Conservation (phyloP, 345 rosid genomes). For the Fremontodendron californicum region DNA sequence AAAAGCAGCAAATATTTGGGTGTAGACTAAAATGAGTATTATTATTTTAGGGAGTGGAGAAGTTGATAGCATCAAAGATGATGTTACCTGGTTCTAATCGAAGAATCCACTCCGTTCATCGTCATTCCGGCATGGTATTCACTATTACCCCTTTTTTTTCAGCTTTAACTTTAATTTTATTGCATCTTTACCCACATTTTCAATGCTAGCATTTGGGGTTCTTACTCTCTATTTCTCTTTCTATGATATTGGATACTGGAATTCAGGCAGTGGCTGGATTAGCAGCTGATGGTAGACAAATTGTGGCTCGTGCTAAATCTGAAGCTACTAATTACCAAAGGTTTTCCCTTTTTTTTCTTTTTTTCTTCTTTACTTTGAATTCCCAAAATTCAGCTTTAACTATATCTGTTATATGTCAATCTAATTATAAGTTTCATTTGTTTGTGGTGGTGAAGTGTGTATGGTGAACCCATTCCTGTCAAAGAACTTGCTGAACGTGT, state of each 20-base stretch:
- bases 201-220: neutral
- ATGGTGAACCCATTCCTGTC: conserved; percentile 87
- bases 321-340: conserved; percentile 88
- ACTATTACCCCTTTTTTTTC: neutral
- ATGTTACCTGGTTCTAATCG: conserved; percentile 94
- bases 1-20: neutral
- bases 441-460: conserved; percentile 45
- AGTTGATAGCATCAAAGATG: conserved; percentile 96
- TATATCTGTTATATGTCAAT: neutral
- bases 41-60: conserved; percentile 86
- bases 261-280: conserved; percentile 95
- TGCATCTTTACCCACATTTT: neutral
- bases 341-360: conserved; percentile 36
- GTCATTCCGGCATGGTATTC: conserved; percentile 91
- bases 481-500: conserved; percentile 95
- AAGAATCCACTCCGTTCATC: conserved; percentile 92
- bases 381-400: neutral
- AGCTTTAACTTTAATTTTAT: neutral
- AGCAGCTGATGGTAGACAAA: conserved; percentile 99
- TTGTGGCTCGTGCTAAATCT: conserved; percentile 84
- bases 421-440: conserved; percentile 1
- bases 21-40: neutral
- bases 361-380: neutral
- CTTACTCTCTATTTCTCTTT: neutral
- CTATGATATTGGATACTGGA: neutral